Conservation (phyloP, 2,329 filamentous ascomycete species). For the Helminthosporium solani region DNA sequence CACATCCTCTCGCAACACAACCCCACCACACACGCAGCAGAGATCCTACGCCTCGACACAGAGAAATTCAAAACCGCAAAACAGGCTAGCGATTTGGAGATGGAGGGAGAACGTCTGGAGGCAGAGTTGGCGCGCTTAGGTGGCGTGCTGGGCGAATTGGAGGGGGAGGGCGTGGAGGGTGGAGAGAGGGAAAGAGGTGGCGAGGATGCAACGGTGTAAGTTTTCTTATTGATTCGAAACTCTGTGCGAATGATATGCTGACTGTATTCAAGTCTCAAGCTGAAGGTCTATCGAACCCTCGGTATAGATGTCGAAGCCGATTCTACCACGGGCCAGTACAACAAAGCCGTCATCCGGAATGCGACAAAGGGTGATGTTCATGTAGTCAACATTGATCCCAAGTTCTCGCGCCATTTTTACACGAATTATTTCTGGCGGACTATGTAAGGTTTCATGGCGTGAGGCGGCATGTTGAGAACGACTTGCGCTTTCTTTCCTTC, state of each 20-base stretch:
- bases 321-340: constrained; percentile 71
- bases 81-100: constrained; percentile 81
- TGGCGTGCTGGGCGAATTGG: constrained; percentile 75
- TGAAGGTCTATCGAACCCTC: constrained; percentile 88
- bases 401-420: constrained; percentile 88
- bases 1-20: constrained; percentile 76
- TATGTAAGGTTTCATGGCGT: constrained; percentile 51
- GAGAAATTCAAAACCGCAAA: constrained; percentile 96
- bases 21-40: constrained; percentile 73
- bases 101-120: constrained; percentile 89
- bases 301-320: constrained; percentile 89
- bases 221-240: constrained; percentile 8
- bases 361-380: constrained; percentile 87
- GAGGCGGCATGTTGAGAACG: constrained; percentile 9
- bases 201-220: constrained; percentile 51
- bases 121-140: constrained; percentile 74
- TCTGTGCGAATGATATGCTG: constrained; percentile 2
- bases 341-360: constrained; percentile 81
- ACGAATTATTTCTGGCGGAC: constrained; percentile 96
- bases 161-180: constrained; percentile 84
- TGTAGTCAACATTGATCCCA: constrained; percentile 90
- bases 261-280: constrained; percentile 60
- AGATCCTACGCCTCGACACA: constrained; percentile 85
- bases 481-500: neutral
- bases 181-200: constrained; percentile 53